Conservation (phyloP, 129 eudicot genomes). For the Pulicaria dysenterica region DNA sequence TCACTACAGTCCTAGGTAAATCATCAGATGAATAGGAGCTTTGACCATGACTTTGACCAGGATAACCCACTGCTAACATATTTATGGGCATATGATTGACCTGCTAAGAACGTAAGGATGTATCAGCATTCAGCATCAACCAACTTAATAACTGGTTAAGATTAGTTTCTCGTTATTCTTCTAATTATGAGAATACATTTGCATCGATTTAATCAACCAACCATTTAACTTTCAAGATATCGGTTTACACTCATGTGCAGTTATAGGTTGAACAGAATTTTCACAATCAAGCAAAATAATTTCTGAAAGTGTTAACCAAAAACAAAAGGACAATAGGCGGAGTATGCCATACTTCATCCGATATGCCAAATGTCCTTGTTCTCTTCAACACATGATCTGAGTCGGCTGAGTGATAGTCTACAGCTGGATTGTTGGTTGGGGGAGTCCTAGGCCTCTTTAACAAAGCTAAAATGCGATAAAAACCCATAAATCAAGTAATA, state of each 20-base stretch:
- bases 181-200: too few species aligned
- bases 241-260: background rate
- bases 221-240: constrained; percentile 6
- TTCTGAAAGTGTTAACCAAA: constrained; percentile 2
- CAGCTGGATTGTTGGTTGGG: constrained; percentile 57
- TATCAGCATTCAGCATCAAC: constrained; percentile 12
- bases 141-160: background rate
- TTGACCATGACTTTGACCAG: constrained; percentile 68
- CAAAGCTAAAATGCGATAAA: constrained; percentile 41
- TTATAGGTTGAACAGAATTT: constrained; percentile 5
- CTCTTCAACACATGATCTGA: constrained; percentile 79
- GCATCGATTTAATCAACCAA: constrained; percentile 2
- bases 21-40: constrained; percentile 74
- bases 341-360: constrained; percentile 70
- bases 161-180: too few species aligned
- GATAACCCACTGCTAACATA: constrained; percentile 57
- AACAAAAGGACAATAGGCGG: constrained; percentile 4
- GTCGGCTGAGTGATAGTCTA: constrained; percentile 84
- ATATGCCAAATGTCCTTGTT: constrained; percentile 66
- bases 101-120: constrained; percentile 37
- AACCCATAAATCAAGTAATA: constrained; percentile 22
- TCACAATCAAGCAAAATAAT: background rate
- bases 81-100: constrained; percentile 62
- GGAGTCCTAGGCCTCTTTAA: constrained; percentile 87
- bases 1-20: constrained; percentile 68